Evolutionary conservation across 768 basidiomycete species (phyloP), one percentile per base, ranked within the genome.

Genomic region (Pulveroboletus ravenelii): DNA sequence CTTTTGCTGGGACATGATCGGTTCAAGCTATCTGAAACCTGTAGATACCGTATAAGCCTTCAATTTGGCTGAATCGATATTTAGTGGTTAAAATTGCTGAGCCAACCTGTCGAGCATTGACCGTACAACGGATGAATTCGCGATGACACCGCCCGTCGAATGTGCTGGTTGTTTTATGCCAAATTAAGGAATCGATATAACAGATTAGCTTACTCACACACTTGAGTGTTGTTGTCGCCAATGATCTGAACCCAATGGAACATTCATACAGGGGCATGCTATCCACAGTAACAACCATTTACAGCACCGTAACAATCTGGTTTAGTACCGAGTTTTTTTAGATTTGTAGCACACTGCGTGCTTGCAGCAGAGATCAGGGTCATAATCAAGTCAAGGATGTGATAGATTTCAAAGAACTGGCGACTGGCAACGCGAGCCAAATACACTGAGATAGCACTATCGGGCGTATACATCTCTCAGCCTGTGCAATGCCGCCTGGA

Each of bases 401-500:
- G 14, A n/a, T 34, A 34, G 9, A 45, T 34, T 34, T 15, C 15
- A 9, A 44, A 44, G 20, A 23, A 10, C 6, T 6, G 20, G 14
- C 5, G 31, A 32, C 42, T 32, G 17, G 29, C 17, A 10, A 29
- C 9, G 41, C 10, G n/a, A 30, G 30, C 31, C 20, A 23, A 15
- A 15, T 10, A 34, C 20, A 45, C 20, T 23, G 31, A 10, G 14
- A 44, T 12, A 25, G n/a, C 23, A 18, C 34, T 45, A 35, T 25
- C 65, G 63, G 15, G 48, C 18, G 43, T 64, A 71, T 17, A 34
- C 50, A 17, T 62, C 68, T 42, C 59, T 70, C 41, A 72, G 47
- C 20, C 25, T 62, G 32, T 29, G 41, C n/a, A 72, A 42, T 20
- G 71, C 67, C 32, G 36, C 50, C 71, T 72, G 43, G 8, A 46